Evolutionary conservation across 768 basidiomycete genomes (phyloP).

Genomic region (Boletus reticuloceps): DNA sequence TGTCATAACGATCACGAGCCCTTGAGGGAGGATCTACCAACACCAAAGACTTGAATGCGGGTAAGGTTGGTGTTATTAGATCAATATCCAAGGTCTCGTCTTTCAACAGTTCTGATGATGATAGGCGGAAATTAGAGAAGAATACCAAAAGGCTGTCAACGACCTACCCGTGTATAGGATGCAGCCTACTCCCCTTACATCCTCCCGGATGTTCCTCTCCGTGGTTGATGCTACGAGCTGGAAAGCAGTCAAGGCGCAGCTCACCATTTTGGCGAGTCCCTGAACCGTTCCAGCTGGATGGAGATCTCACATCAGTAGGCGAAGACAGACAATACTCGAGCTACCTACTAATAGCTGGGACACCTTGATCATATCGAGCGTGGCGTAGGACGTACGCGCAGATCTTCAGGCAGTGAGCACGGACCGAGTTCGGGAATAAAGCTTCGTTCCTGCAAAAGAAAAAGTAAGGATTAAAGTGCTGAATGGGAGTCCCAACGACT

Average conservation of each 20-base stretch:
- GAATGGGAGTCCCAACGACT: background rate
- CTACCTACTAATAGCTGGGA: slow-evolving; percentile 49
- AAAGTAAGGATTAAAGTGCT: background rate
- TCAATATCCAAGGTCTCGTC: slow-evolving; percentile 83
- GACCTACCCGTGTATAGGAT: slow-evolving; percentile 71
- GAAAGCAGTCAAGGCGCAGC: slow-evolving; percentile 60
- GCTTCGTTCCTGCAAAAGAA: slow-evolving; percentile 28
- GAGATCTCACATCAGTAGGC: slow-evolving; percentile 8
- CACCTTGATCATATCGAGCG: slow-evolving; percentile 55
- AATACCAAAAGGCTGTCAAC: background rate
- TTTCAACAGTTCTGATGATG: slow-evolving; percentile 65
- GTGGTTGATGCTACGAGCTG: slow-evolving; percentile 56
- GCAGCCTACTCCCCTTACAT: slow-evolving; percentile 75
- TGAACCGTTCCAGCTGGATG: slow-evolving; percentile 50
- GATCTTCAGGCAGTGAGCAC: slow-evolving; percentile 75
- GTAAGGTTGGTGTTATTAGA: slow-evolving; percentile 75
- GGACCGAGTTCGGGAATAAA: slow-evolving; percentile 30
- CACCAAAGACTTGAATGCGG: slow-evolving; percentile 73
- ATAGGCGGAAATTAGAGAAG: background rate
- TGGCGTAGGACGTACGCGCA: slow-evolving; percentile 79
- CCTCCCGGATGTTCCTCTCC: slow-evolving; percentile 58
- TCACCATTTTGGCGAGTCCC: slow-evolving; percentile 62
- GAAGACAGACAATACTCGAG: background rate
- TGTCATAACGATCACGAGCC: slow-evolving; percentile 51
- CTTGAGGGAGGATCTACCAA: slow-evolving; percentile 44